Base-by-base conservation (phyloP, 768 basidiomycete genomes). In the Obba rivulosa region DNA sequence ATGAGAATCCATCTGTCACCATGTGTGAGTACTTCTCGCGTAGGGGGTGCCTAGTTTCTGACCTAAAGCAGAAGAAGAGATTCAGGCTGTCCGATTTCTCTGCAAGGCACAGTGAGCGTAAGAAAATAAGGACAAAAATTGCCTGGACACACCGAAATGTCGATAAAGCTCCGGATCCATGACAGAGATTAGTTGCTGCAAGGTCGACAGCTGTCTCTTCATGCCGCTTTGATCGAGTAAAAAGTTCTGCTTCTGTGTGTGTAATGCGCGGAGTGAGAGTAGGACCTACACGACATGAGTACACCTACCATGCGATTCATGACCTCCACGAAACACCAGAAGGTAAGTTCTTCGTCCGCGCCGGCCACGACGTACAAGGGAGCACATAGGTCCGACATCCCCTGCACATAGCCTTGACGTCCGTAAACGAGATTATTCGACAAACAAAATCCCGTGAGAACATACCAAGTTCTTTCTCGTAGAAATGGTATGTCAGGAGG, bases 21-120 rank as follows among this genome's bases (percentile, higher is more conserved):
- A 36, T 3, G 46, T 35, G 60, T 20, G 53, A n/a, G 37, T 48
- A 24, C 11, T 28, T 21, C 14, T 40, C 18, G 21, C n/a, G n/a
- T n/a, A 41, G 14, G 36, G 21, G 3, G 35, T 9, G 25, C 21
- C 8, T 79, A 58, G 72, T 13, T 31, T 7, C 28, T 31, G 28
- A 94, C 81, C 95, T 81, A 80, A 97, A 99, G 66, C 93, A 97
- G 74, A 97, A 97, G 75, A 98, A 98, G 23, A 98, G 66, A 66
- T 98, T 97, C 52, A 98, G 74, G 1, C 80, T 85, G 52, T 94
- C 94, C 1, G 83, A 77, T 62, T 88, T 82, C 78, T 98, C 81
- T 92, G 75, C 43, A 48, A 52, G 21, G 34, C 41, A 16, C 40
- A 18, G 24, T 36, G 14, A 31, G 18, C 9, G 4, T 20, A 20